These are phyloP conservation scores for Umbelopsis sp. DNA, from an alignment of 192 early-diverging fungal genomes.

Conservation along the genomic window DNA sequence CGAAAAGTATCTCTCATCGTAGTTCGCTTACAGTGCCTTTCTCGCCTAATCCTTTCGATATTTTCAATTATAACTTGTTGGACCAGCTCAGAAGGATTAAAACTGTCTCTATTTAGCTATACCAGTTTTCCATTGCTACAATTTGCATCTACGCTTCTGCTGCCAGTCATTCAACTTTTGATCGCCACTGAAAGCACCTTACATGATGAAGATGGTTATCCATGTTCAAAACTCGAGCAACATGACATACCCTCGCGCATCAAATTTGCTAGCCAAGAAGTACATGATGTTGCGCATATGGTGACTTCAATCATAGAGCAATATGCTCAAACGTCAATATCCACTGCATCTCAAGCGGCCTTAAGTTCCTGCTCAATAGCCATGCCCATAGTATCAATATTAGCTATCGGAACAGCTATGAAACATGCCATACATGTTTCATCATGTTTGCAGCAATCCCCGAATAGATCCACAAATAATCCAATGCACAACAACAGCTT, in stretches of 20 bases:
- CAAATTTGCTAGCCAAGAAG: slow-evolving; percentile 40
- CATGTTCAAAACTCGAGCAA: not conserved
- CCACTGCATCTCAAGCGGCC: slow-evolving; percentile 45
- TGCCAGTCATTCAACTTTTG: slow-evolving; percentile 1
- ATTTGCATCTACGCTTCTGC: not conserved
- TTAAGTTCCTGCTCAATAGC: slow-evolving; percentile 56
- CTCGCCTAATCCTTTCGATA: not conserved
- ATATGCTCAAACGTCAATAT: slow-evolving; percentile 47
- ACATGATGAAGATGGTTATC: not conserved
- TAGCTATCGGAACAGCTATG: slow-evolving; percentile 54
- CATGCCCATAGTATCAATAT: slow-evolving; percentile 52
- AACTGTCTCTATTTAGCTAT: not conserved
- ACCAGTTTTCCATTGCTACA: not conserved
- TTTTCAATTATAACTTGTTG: not conserved
- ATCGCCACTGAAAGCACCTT: not conserved
- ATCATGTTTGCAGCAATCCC: slow-evolving; percentile 31
- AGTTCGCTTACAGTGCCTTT: not conserved
- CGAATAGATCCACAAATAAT: not conserved
- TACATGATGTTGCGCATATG: slow-evolving; percentile 45
- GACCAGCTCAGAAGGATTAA: not conserved
- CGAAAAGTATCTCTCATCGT: not conserved
- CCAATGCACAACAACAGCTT: slow-evolving; percentile 38
- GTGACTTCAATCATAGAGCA: slow-evolving; percentile 50
- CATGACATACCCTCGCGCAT: not conserved
- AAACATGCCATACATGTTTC: slow-evolving; percentile 50